Base-by-base conservation (phyloP, 192 early-diverging fungal genomes). In the Entophlyctis luteolus region DNA sequence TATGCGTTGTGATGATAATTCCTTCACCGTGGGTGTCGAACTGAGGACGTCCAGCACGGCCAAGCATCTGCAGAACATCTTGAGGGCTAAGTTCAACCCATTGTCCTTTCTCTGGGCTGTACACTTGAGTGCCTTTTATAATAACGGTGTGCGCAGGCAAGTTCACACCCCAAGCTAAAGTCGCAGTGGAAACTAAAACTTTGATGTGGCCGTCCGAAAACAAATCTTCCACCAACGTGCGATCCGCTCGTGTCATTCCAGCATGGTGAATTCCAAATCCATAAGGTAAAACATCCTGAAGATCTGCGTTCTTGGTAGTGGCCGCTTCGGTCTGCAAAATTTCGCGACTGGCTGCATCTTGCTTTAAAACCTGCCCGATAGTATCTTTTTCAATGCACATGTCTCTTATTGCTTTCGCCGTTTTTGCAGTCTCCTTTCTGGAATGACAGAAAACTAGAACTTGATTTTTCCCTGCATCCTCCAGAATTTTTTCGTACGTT, bases 131-230 rank as follows among this genome's bases (percentile, higher is more conserved):
- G 18, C 96, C 96, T 78, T 96, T 97, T 76, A 98, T 98, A 34
- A 98, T 91, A 46, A 98, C 96, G 3, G 93, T 90, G 65, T 98
- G 95, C 8, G 96, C 96, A 10, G 96, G 96, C 67, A 98, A 82
- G 60, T 98, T 98, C 62, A 98, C 96, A 83, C 96, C 96, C 96
- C 96, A 98, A 39, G 96, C 96, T 52, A 98, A 77, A 0, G 96
- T 98, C 3, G 96, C 96, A 6, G 96, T 98, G 16, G 93, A 96
- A 39, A 92, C 91, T 32, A 98, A 82, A 4, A 98, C 93, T 72
- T 93, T 88, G 55, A 98, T 80, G 60, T 93, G 91, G 1, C 92
- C 89, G 58, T 90, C 93, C 16, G 81, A 86, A 76, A 96, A 98
- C 78, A 98, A 69, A 33, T 96, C 93, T 72, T 98, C 96, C 0